Percentiles rank a stretch among this genome's conserved stretches.
Conservation (phyloP, 352 stramenopile genomes). For the Phytophthora colocasiae region DNA sequence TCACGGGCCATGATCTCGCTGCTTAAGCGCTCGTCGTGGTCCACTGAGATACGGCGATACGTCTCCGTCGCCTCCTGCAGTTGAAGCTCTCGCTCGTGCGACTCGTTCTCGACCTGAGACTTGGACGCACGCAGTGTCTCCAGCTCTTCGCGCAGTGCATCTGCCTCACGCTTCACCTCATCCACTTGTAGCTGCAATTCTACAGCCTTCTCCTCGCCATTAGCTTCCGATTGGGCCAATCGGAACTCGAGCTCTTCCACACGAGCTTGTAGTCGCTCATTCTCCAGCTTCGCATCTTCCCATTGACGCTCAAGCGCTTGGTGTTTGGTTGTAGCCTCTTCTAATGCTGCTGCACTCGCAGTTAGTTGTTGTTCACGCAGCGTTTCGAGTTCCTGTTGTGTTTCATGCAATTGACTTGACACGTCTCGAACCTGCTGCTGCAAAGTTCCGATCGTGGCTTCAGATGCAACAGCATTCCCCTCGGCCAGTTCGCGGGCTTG, state of each 20-base stretch:
- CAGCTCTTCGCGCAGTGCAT: constrained; percentile 54
- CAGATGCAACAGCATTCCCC: constrained; percentile 32
- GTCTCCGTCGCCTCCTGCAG: constrained; percentile 57
- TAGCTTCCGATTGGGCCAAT: constrained; percentile 44
- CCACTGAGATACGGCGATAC: constrained; percentile 44
- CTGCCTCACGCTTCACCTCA: constrained; percentile 58
- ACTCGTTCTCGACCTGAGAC: constrained; percentile 58
- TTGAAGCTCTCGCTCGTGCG: constrained; percentile 47
- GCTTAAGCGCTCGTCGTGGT: constrained; percentile 56
- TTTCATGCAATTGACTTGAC: constrained; percentile 54
- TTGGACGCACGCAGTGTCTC: constrained; percentile 56
- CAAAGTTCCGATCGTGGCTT: constrained; percentile 53
- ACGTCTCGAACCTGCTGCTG: constrained; percentile 69
- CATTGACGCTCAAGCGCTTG: constrained; percentile 62
- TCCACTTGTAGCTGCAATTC: constrained; percentile 63
- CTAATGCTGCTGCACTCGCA: constrained; percentile 51
- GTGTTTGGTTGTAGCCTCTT: constrained; percentile 60
- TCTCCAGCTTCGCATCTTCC: constrained; percentile 58
- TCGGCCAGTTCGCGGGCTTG: constrained; percentile 40
- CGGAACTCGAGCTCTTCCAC: constrained; percentile 68
- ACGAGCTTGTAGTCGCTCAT: constrained; percentile 61
- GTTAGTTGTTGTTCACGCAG: constrained; percentile 56
- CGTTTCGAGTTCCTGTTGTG: constrained; percentile 54
- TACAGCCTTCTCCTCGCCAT: constrained; percentile 45
- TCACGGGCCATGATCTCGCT: constrained; percentile 59